A percentile compares a stretch with the other conserved stretches of the same genome.
Evolutionary conservation across 2,329 filamentous ascomycete species (phyloP).

Genomic region (Aurifilum marmelostoma): DNA sequence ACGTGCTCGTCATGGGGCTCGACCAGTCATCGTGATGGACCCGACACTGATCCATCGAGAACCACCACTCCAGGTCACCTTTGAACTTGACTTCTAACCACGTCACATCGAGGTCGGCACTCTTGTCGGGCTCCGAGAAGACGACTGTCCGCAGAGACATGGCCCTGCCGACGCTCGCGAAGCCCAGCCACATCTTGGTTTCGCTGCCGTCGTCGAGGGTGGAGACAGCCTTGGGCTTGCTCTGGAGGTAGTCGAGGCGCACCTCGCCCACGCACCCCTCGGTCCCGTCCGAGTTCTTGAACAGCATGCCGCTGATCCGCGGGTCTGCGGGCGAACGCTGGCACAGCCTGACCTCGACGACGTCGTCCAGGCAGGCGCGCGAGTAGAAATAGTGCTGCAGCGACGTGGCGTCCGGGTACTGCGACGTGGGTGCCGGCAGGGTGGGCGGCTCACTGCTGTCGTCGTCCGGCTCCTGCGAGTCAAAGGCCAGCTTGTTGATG

Average conservation of each 20-base stretch:
- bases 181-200: background rate
- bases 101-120: background rate
- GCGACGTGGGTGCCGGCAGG: background rate
- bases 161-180: background rate
- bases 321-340: background rate
- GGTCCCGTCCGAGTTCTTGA: background rate
- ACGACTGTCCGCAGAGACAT: background rate
- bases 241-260: background rate
- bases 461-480: background rate
- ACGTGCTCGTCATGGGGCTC: background rate
- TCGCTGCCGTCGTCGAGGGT: too few relatives aligned
- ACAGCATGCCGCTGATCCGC: background rate
- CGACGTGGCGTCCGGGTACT: background rate
- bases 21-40: background rate
- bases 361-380: background rate
- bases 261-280: background rate
- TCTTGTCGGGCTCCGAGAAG: background rate
- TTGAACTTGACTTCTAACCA: background rate
- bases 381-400: background rate
- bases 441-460: background rate
- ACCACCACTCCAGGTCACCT: background rate
- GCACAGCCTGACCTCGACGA: background rate
- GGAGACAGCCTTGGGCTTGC: background rate
- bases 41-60: background rate
- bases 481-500: background rate